Conservation (phyloP, 768 basidiomycete species). For the Suillus tomentosus region DNA sequence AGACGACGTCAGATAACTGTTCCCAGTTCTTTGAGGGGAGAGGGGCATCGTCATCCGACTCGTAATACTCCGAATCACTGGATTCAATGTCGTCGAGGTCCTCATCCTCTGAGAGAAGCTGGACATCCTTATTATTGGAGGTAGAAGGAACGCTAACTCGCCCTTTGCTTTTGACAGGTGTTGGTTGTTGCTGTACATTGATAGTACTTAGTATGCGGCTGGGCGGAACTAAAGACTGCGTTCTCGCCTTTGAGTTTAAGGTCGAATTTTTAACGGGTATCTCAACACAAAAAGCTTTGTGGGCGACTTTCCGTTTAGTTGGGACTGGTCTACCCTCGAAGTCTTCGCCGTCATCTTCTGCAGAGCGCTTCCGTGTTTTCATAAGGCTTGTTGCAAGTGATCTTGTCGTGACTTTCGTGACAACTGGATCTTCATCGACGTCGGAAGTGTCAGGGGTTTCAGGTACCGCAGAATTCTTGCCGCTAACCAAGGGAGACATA, state of each 20-base stretch:
- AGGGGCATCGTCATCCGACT: conserved; percentile 27
- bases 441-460: conserved; percentile 59
- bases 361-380: conserved; percentile 32
- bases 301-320: conserved; percentile 37
- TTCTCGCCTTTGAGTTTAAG: conserved; percentile 29
- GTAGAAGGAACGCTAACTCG: conserved; percentile 30
- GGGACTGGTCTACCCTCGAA: conserved; percentile 20
- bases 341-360: conserved; percentile 33
- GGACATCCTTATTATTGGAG: conserved; percentile 32
- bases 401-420: conserved; percentile 7
- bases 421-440: conserved; percentile 20
- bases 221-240: conserved; percentile 9
- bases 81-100: conserved; percentile 52
- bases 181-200: conserved; percentile 12
- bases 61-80: conserved; percentile 61
- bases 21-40: neutral
- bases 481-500: conserved; percentile 55
- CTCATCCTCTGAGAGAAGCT: conserved; percentile 37
- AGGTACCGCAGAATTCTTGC: conserved; percentile 43
- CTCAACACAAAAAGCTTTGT: conserved; percentile 27
- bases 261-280: conserved; percentile 8
- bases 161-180: conserved; percentile 28
- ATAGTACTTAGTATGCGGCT: conserved; percentile 20
- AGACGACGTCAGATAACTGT: conserved; percentile 19
- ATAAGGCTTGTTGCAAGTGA: conserved; percentile 11